Base-by-base conservation (phyloP, 2,329 filamentous ascomycete genomes). In the Phyllosticta citriasiana region DNA sequence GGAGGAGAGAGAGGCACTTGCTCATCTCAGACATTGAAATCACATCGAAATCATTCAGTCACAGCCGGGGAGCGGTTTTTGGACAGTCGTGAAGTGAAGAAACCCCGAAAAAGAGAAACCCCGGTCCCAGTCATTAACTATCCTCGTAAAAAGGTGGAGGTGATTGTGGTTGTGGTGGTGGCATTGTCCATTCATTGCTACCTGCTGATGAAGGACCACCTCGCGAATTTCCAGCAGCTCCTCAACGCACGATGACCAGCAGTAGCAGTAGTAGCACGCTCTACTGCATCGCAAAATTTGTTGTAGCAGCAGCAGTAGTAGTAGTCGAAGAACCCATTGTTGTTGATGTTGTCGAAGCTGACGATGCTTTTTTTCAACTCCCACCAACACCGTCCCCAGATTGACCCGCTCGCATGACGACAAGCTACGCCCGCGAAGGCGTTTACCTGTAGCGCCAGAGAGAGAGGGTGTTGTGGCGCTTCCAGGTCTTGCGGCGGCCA, bases 401-500 rank as follows among this genome's bases (percentile, higher is more conserved):
- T 16, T 10, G 14, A 30, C 27, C 27, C 27, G 27, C 27, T 40
- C 33, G 33, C 8, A 2, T 40, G 12, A 30, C 9, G 27, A 30
- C 27, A 56, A 53, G 55, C 57, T 55, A 55, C 33, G 52, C 51
- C 55, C 55, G 60, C 35, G 40, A 54, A 47, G 75, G n/a, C 68
- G 70, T 72, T 68, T 89, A 96, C 82, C 92, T 87, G 89, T 97
- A 97, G 80, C 92, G 87, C 92, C 93, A 97, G 79, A 96, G 90
- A 75, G 89, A 96, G 78, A 96, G 88, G 80, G 93, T 99, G 89
- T 99, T 99, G 86, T 96, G 91, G 79, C 89, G 87, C 90, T 96
- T 96, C 95, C 94, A 99, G 79, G 93, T 99, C 91, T 99, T 97
- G 85, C 95, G 93, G 80, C 94, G 87, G 76, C 94, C 94, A 73